phyloP scores from a whole-genome alignment of 225 moss, liverwort and hornwort species.

The Marchantia polymorpha region DNA sequence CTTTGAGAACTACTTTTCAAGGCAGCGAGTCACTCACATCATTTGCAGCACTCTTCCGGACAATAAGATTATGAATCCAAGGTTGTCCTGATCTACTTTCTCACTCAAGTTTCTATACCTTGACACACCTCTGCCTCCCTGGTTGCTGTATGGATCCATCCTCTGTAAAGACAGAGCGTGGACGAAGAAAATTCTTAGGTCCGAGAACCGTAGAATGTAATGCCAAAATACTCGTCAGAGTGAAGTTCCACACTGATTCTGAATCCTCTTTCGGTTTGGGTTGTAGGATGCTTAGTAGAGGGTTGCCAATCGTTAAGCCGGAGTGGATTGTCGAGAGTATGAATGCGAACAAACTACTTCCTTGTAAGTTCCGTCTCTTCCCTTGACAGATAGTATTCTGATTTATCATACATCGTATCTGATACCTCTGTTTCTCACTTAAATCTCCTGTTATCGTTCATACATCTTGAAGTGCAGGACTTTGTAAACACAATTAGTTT shows the following conservation, averaged over 20 bases:
- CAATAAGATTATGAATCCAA: conserved; percentile 94
- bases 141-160: background rate
- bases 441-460: no score
- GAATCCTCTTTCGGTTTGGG: background rate
- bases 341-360: conserved; percentile 64
- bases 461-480: no score
- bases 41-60: conserved; percentile 97
- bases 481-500: no score
- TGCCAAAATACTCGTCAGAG: no score
- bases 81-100: conserved; percentile 36
- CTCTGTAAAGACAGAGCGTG: no score
- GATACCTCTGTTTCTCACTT: background rate
- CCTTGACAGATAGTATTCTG: background rate
- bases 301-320: conserved; percentile 90
- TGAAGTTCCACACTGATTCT: background rate
- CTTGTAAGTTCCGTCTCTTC: conserved; percentile 56
- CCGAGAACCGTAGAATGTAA: background rate
- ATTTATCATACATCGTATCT: background rate
- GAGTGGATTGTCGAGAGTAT: conserved; percentile 96
- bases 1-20: conserved; percentile 94
- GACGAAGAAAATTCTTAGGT: no score
- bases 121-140: no score
- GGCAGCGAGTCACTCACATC: conserved; percentile 83
- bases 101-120: background rate
- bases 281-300: conserved; percentile 84